These are phyloP conservation scores for Fraxinus albicans DNA, from an alignment of 305 asterid species.

Conservation along the genomic window DNA sequence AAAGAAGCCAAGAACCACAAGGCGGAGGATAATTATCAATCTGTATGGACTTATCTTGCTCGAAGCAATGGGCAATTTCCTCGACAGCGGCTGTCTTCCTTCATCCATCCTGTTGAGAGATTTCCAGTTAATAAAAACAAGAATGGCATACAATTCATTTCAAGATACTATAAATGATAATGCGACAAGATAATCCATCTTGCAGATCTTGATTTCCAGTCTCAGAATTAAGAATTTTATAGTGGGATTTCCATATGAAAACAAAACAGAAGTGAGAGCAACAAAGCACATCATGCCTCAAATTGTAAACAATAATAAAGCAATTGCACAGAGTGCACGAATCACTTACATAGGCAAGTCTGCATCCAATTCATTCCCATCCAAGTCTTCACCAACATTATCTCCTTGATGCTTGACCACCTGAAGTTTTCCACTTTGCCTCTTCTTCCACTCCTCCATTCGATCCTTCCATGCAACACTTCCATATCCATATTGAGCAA, in stretches of 20 bases:
- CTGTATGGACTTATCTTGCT: slow-evolving; percentile 85
- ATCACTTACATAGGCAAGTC: slow-evolving; percentile 66
- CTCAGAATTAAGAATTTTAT: not conserved
- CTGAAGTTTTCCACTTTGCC: slow-evolving; percentile 65
- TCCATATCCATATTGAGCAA: slow-evolving; percentile 80
- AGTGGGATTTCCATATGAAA: not conserved
- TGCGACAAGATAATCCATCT: not conserved
- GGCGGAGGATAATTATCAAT: slow-evolving; percentile 67
- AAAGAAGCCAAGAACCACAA: slow-evolving; percentile 70
- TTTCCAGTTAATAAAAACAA: slow-evolving; percentile 7
- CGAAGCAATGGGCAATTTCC: slow-evolving; percentile 73
- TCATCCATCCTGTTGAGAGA: slow-evolving; percentile 73
- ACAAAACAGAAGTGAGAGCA: not conserved
- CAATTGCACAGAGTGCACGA: not conserved
- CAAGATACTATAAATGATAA: not conserved
- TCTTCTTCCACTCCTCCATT: slow-evolving; percentile 82
- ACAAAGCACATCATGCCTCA: not conserved
- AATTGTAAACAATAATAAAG: not conserved
- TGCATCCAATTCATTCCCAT: slow-evolving; percentile 39
- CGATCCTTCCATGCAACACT: slow-evolving; percentile 96
- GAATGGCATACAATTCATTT: not conserved
- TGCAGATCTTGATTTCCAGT: not conserved
- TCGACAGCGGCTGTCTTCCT: slow-evolving; percentile 86
- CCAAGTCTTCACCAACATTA: slow-evolving; percentile 34
- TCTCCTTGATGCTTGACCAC: slow-evolving; percentile 59